phyloP scores from a whole-genome alignment of 768 basidiomycete species.

The Leccinum subtestaceum region DNA sequence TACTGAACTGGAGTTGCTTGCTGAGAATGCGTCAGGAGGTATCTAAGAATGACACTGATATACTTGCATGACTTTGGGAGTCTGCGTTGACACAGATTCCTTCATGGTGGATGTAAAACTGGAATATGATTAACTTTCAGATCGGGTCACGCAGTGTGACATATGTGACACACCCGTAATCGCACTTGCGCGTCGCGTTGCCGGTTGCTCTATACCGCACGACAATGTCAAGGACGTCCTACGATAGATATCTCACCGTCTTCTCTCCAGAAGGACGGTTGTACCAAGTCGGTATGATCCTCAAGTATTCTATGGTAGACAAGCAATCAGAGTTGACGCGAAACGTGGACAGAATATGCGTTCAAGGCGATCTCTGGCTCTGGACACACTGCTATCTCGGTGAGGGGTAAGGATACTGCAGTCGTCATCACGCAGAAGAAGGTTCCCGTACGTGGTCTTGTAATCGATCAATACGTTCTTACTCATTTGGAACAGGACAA shows the following conservation, averaged over 20 bases:
- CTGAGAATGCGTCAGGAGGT: constrained; percentile 39
- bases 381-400: constrained; percentile 89
- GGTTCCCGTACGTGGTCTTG: constrained; percentile 71
- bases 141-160: constrained; percentile 19
- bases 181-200: constrained; percentile 59
- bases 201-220: constrained; percentile 29
- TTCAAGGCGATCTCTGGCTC: constrained; percentile 99
- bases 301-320: background rate
- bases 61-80: constrained; percentile 79
- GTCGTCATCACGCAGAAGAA: constrained; percentile 99
- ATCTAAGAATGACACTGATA: background rate
- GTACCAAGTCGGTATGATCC: constrained; percentile 91
- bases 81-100: constrained; percentile 74
- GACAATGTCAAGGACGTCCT: constrained; percentile 92
- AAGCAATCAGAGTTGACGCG: constrained; percentile 4
- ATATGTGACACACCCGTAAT: constrained; percentile 37
- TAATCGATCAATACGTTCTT: background rate
- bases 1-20: constrained; percentile 94
- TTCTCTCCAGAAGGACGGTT: constrained; percentile 96
- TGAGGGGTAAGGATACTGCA: constrained; percentile 90
- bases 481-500: constrained; percentile 67
- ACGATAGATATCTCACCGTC: constrained; percentile 95
- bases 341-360: constrained; percentile 75
- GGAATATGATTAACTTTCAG: background rate
- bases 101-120: constrained; percentile 47